Evolutionary conservation across 495 filamentous ascomycete genomes (phyloP).

Genomic region (Penicillium mononematosum): DNA sequence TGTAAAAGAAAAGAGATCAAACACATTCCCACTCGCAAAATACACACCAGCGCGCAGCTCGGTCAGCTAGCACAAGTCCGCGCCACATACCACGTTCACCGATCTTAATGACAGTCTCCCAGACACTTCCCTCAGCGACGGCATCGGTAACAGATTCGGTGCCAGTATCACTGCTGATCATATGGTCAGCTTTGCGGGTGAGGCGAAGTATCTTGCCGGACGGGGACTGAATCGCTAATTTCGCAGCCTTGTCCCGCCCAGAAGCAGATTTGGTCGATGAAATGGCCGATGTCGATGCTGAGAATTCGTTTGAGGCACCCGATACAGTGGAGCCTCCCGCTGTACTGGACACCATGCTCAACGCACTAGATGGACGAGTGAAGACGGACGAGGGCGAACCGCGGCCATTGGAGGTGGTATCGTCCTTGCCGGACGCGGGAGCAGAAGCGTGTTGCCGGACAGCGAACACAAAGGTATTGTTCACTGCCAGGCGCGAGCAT

Average conservation of each 20-base stretch:
- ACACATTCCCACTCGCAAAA: slow-evolving; percentile 92
- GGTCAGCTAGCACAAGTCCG: slow-evolving; percentile 89
- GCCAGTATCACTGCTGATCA: slow-evolving; percentile 47
- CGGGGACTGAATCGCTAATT: slow-evolving; percentile 91
- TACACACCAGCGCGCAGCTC: slow-evolving; percentile 96
- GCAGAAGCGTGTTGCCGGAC: slow-evolving; percentile 89
- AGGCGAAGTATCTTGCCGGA: slow-evolving; percentile 92
- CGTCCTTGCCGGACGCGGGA: slow-evolving; percentile 41
- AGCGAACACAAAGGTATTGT: slow-evolving; percentile 97
- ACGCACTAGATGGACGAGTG: slow-evolving; percentile 70
- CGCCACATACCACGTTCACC: slow-evolving; percentile 89
- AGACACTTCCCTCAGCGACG: slow-evolving; percentile 72
- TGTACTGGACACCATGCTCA: slow-evolving; percentile 68
- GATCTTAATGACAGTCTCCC: slow-evolving; percentile 99
- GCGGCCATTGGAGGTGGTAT: slow-evolving; percentile 42
- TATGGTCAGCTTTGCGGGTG: slow-evolving; percentile 81
- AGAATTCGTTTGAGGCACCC: slow-evolving; percentile 45
- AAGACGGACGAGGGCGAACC: slow-evolving; percentile 65
- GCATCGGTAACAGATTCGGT: slow-evolving; percentile 50
- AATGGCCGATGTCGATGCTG: slow-evolving; percentile 47
- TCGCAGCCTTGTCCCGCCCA: slow-evolving; percentile 78
- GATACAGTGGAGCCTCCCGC: slow-evolving; percentile 42
- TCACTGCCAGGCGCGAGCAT: slow-evolving; percentile 78
- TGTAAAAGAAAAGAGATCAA: slow-evolving; percentile 28
- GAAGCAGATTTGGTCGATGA: slow-evolving; percentile 54